phyloP scores from a whole-genome alignment of 2,329 filamentous ascomycete genomes.

The Trichoderma simmonsii region DNA sequence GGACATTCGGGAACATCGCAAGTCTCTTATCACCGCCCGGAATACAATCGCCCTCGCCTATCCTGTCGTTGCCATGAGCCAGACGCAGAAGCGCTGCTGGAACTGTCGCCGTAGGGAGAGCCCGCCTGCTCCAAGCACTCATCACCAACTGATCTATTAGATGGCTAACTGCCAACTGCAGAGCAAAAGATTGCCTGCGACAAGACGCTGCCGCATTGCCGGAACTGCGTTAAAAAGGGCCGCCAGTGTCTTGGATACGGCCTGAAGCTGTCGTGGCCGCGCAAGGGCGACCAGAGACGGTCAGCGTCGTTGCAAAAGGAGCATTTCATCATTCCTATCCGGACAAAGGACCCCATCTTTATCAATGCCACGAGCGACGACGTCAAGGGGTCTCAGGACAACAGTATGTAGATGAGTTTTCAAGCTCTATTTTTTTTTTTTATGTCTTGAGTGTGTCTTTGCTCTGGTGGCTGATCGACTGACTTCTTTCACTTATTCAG shows the following conservation, averaged over 20 bases:
- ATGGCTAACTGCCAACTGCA: not conserved
- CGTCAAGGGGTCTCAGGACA: not conserved
- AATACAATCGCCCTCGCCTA: not conserved
- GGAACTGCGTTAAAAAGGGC: conserved; percentile 9
- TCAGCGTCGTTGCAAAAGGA: not conserved
- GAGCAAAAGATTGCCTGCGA: conserved; percentile 17
- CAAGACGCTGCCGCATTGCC: conserved; percentile 7
- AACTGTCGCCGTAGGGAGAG: conserved; percentile 11
- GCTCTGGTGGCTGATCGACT: not conserved
- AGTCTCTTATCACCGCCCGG: not conserved
- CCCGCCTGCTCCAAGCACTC: not conserved
- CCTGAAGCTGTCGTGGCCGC: conserved; percentile 18
- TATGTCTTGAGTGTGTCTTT: not conserved
- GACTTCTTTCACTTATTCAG: not conserved
- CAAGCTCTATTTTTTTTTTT: not conserved
- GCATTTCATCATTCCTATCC: not conserved
- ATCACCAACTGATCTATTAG: too few species aligned
- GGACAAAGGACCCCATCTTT: not conserved
- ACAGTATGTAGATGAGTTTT: not conserved
- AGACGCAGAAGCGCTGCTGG: conserved; percentile 13
- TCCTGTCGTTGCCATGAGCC: not conserved
- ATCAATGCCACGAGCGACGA: conserved; percentile 10
- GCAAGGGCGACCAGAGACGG: conserved; percentile 8
- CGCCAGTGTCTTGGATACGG: conserved; percentile 13
- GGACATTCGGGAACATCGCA: not conserved